Evolutionary conservation across 2,329 filamentous ascomycete genomes (phyloP).

Genomic region (Gaeumannomyces sp.): DNA sequence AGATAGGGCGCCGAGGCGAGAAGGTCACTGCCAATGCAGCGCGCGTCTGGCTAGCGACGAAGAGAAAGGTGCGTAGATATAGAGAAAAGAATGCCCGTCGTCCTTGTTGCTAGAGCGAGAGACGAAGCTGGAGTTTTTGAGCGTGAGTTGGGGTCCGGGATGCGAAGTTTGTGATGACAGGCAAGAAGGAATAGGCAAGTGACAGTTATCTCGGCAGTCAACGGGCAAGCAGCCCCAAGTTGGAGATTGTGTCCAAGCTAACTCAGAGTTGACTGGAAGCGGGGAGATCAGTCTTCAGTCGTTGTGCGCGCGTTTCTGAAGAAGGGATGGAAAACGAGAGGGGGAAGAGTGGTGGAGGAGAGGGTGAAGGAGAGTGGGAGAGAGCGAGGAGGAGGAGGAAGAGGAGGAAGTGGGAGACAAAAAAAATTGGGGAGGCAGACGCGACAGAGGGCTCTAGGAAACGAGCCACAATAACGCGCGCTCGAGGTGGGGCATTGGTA

Average conservation of each 20-base stretch:
- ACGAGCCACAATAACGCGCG: neutral
- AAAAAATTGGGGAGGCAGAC: neutral
- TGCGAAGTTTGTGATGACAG: neutral
- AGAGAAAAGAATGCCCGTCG: neutral
- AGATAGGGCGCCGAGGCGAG: neutral
- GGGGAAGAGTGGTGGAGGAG: neutral
- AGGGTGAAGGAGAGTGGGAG: neutral
- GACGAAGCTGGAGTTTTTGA: neutral
- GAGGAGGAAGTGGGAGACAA: too few relatives aligned
- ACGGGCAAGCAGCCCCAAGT: neutral
- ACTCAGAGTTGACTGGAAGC: neutral
- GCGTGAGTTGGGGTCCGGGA: too few relatives aligned
- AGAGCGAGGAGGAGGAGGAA: neutral
- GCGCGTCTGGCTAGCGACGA: neutral
- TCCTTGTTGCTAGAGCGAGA: neutral
- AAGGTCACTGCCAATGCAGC: neutral
- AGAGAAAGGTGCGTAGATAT: neutral
- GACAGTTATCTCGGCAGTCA: neutral
- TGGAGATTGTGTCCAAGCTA: neutral
- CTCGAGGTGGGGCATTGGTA: neutral
- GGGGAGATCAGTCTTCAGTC: neutral
- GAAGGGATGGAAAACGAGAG: neutral
- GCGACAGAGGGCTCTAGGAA: neutral
- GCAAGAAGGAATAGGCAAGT: neutral
- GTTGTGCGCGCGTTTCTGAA: neutral